These are phyloP conservation scores for Scytalidium lignicola DNA, from an alignment of 2,329 filamentous ascomycete species.

Conservation along the genomic window DNA sequence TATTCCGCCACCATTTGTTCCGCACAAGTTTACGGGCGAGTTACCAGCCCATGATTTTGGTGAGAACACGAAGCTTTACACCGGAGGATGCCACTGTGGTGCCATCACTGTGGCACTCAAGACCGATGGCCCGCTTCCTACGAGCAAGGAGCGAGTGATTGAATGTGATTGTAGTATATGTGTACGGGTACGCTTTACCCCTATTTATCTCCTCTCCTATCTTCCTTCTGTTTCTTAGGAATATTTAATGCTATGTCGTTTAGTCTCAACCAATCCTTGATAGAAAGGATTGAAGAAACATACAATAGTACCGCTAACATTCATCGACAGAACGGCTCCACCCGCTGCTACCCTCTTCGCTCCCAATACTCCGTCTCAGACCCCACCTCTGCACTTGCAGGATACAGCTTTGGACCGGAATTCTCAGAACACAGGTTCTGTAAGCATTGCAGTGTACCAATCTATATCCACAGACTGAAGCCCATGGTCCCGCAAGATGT, in stretches of 20 bases:
- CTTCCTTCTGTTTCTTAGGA: too few species aligned
- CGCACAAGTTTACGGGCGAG: not conserved
- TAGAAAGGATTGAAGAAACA: too few species aligned
- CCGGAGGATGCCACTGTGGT: conserved; percentile 22
- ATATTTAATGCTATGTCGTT: too few species aligned
- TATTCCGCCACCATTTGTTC: not conserved
- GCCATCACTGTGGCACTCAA: not conserved
- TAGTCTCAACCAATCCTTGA: too few species aligned
- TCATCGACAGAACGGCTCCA: not conserved
- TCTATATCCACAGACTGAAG: not conserved
- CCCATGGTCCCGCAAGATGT: not conserved
- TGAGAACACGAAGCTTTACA: conserved; percentile 16
- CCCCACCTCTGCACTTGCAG: not conserved
- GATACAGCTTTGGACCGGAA: not conserved
- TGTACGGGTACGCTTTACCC: not conserved
- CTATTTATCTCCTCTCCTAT: not conserved
- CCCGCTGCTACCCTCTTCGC: not conserved
- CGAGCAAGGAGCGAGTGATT: not conserved
- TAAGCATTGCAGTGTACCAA: not conserved
- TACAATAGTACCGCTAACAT: too few species aligned
- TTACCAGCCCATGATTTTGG: not conserved
- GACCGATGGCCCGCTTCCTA: not conserved
- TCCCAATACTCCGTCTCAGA: not conserved
- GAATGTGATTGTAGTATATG: not conserved
- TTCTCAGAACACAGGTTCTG: not conserved